Conservation (phyloP, 169 alveolate genomes). For the Amoebophrya sp. region DNA sequence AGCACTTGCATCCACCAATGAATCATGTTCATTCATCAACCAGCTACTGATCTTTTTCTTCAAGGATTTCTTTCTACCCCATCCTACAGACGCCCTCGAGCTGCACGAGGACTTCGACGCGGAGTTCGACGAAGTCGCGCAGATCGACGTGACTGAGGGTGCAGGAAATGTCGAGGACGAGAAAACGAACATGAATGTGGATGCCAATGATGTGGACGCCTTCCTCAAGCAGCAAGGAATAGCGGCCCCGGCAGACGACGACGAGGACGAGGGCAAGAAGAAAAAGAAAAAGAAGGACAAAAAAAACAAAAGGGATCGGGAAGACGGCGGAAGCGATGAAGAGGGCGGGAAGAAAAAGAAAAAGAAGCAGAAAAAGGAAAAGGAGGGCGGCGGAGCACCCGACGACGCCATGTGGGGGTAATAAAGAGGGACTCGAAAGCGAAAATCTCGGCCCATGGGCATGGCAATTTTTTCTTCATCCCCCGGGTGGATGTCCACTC, state of each 20-base stretch:
- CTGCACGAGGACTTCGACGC: no score
- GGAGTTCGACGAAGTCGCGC: background rate
- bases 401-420: background rate
- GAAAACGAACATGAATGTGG: background rate
- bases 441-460: no score
- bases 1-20: no score
- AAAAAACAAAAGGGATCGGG: background rate
- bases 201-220: background rate
- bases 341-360: background rate
- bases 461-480: no score
- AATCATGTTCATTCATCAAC: no score
- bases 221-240: background rate
- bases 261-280: background rate
- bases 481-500: no score
- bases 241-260: background rate
- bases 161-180: background rate
- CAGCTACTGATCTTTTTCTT: no score
- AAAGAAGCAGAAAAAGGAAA: no score
- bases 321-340: background rate
- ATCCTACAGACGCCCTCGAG: no score
- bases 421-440: background rate
- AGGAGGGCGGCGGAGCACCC: background rate
- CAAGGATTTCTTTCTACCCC: no score
- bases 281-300: background rate
- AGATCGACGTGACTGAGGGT: background rate